These are phyloP conservation scores for Auricularia sp. DNA, from an alignment of 768 basidiomycete species.

Conservation along the genomic window DNA sequence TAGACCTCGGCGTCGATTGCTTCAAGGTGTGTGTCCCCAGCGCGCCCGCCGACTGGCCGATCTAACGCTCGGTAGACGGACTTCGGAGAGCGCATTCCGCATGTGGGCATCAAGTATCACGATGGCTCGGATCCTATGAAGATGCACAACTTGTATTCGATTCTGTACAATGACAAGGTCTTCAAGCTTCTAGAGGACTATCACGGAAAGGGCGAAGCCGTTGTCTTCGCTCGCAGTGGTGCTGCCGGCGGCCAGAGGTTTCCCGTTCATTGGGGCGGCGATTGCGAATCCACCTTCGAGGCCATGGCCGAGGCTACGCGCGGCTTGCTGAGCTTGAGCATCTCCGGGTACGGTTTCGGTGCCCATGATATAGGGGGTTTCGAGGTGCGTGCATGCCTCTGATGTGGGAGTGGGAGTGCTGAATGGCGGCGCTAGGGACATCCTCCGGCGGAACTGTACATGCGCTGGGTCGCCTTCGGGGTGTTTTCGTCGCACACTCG, in stretches of 20 bases:
- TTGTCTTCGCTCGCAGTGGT: constrained; percentile 59
- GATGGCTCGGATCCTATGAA: constrained; percentile 59
- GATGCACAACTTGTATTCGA: constrained; percentile 65
- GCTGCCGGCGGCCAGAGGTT: constrained; percentile 63
- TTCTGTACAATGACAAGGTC: constrained; percentile 61
- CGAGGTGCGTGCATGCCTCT: constrained; percentile 26
- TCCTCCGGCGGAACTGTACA: constrained; percentile 58
- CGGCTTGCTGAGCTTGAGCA: constrained; percentile 52
- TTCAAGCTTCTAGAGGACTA: constrained; percentile 49
- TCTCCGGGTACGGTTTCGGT: constrained; percentile 62
- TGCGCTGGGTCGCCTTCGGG: constrained; percentile 70
- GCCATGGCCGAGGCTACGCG: constrained; percentile 70
- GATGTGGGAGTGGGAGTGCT: constrained; percentile 14
- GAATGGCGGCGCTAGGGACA: constrained; percentile 35
- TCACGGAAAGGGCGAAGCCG: constrained; percentile 55
- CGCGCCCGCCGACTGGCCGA: not conserved
- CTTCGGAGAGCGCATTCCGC: constrained; percentile 70
- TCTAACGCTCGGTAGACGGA: constrained; percentile 34
- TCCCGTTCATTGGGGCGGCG: constrained; percentile 57
- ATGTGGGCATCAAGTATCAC: constrained; percentile 49
- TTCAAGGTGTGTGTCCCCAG: constrained; percentile 33
- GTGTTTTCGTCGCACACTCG: constrained; percentile 69
- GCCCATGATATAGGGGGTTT: constrained; percentile 75
- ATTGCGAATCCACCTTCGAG: constrained; percentile 68
- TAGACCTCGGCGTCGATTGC: constrained; percentile 46